phyloP scores from a whole-genome alignment of 2,329 filamentous ascomycete genomes.

The Arachnomyces sp. region DNA sequence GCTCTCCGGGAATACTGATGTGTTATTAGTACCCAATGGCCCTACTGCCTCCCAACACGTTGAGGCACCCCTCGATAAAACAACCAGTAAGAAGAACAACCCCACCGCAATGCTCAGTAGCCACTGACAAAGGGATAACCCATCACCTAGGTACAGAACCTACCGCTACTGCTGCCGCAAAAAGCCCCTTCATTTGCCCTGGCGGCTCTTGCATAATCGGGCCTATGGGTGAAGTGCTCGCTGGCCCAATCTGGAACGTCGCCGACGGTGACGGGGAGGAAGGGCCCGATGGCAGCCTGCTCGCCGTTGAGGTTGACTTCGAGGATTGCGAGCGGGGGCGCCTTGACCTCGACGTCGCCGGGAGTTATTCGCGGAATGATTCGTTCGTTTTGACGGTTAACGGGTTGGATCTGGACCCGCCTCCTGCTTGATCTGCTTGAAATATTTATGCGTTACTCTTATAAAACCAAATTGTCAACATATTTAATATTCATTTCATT shows the following conservation, averaged over 20 bases:
- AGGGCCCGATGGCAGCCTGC: conserved; percentile 52
- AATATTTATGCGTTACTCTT: conserved; percentile 3
- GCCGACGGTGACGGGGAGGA: conserved; percentile 28
- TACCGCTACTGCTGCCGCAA: conserved; percentile 9
- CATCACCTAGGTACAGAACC: neutral
- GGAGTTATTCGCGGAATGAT: conserved; percentile 72
- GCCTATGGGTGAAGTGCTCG: conserved; percentile 69
- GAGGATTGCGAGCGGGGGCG: conserved; percentile 77
- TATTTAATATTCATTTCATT: too few relatives aligned
- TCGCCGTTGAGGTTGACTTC: conserved; percentile 70
- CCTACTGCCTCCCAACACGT: too few relatives aligned
- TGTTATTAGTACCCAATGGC: too few relatives aligned
- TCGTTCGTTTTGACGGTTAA: conserved; percentile 53
- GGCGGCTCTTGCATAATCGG: conserved; percentile 78
- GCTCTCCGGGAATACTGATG: too few relatives aligned
- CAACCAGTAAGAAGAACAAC: neutral
- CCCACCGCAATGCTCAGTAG: neutral
- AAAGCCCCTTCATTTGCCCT: conserved; percentile 52
- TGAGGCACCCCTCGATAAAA: too few relatives aligned
- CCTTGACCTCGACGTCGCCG: conserved; percentile 74
- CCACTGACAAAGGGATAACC: neutral
- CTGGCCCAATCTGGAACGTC: conserved; percentile 71
- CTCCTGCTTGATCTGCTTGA: too few relatives aligned
- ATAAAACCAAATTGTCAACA: neutral
- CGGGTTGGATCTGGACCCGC: conserved; percentile 51